Conservation (phyloP, 2,329 filamentous ascomycete genomes). For the Lizonia empirigonia region DNA sequence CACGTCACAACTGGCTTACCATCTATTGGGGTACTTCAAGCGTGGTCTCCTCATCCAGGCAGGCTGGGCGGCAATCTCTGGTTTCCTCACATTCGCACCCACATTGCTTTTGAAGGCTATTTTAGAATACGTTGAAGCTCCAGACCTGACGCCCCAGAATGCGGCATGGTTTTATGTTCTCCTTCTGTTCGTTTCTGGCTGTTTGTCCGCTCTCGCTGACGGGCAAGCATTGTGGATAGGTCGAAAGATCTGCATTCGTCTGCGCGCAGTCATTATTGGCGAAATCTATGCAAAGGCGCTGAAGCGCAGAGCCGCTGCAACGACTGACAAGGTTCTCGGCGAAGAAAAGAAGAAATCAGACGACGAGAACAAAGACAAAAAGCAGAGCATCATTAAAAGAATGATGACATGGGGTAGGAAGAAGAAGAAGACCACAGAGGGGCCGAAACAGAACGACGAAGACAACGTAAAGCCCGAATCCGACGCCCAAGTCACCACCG, state of each 20-base stretch:
- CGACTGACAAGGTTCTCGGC: constrained; percentile 74
- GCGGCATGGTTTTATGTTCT: constrained; percentile 97
- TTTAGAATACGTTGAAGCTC: constrained; percentile 89
- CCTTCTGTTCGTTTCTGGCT: constrained; percentile 81
- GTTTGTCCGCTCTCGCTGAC: constrained; percentile 80
- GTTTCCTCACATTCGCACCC: constrained; percentile 86
- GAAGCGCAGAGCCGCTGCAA: constrained; percentile 82
- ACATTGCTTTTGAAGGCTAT: constrained; percentile 91
- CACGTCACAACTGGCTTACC: constrained; percentile 77
- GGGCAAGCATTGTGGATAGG: constrained; percentile 91
- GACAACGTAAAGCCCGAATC: constrained; percentile 36
- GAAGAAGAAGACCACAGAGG: constrained; percentile 56
- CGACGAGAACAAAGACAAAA: constrained; percentile 46
- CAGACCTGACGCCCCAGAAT: constrained; percentile 74
- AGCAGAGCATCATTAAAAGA: constrained; percentile 49
- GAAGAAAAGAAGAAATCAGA: constrained; percentile 55
- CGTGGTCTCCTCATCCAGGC: constrained; percentile 76
- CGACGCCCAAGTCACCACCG: constrained; percentile 84
- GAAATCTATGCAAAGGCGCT: constrained; percentile 97
- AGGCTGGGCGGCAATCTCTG: constrained; percentile 77
- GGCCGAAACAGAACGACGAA: constrained; percentile 46
- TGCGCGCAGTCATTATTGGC: constrained; percentile 93
- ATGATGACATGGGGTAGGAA: constrained; percentile 64
- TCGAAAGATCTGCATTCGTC: constrained; percentile 88
- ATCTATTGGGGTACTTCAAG: constrained; percentile 85